phyloP scores from a whole-genome alignment of 805 yeast genomes.

The Blastobotrys terrestris region DNA sequence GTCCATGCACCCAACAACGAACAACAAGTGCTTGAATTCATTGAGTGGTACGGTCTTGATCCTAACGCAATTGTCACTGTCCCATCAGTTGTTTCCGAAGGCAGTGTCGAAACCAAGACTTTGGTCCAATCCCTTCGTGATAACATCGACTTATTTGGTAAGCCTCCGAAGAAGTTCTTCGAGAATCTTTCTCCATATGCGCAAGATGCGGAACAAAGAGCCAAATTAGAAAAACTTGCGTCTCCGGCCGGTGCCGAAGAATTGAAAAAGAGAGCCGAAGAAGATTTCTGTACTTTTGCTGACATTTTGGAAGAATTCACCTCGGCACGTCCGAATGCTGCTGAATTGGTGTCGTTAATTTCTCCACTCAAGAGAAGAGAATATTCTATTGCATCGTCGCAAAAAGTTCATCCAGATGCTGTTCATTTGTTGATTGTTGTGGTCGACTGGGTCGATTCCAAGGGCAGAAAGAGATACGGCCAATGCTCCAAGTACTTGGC shows the following conservation, averaged over 20 bases:
- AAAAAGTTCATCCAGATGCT: constrained; percentile 82
- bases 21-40: constrained; percentile 59
- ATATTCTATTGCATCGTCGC: constrained; percentile 96
- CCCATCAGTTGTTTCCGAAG: constrained; percentile 48
- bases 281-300: constrained; percentile 70
- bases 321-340: constrained; percentile 71
- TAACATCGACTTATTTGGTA: constrained; percentile 83
- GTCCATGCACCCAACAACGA: constrained; percentile 82
- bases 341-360: constrained; percentile 63
- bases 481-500: constrained; percentile 91
- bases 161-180: constrained; percentile 91
- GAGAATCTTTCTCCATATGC: constrained; percentile 75
- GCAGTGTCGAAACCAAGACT: constrained; percentile 62
- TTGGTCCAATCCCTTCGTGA: constrained; percentile 75
- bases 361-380: constrained; percentile 94
- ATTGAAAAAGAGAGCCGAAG: constrained; percentile 79
- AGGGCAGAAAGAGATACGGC: constrained; percentile 83
- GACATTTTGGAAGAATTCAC: constrained; percentile 76
- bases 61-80: constrained; percentile 64
- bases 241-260: constrained; percentile 79
- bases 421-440: constrained; percentile 90
- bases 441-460: constrained; percentile 88
- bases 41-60: constrained; percentile 63
- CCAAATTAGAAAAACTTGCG: constrained; percentile 54
- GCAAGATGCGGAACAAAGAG: constrained; percentile 59